phyloP scores from a whole-genome alignment of 2,329 filamentous ascomycete genomes.

The Cryphonectria nitschkei region DNA sequence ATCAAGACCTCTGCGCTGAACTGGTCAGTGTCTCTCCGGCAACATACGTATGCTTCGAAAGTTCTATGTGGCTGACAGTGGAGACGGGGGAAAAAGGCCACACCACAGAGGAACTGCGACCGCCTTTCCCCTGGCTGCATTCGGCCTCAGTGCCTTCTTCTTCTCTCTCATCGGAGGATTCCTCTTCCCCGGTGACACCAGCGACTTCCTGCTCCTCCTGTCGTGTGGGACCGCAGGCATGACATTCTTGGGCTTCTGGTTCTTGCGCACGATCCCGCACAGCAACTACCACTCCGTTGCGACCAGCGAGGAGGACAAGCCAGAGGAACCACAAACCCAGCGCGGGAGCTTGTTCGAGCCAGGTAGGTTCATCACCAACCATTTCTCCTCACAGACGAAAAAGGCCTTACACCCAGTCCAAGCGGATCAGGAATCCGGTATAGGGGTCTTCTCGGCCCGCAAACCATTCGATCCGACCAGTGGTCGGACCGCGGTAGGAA shows the following conservation, averaged over 20 bases:
- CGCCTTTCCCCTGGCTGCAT: constrained; percentile 88
- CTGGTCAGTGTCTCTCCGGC: constrained; percentile 53
- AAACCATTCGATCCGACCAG: constrained; percentile 24
- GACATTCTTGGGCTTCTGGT: constrained; percentile 79
- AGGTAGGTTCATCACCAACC: constrained; percentile 43
- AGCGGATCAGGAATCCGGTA: constrained; percentile 29
- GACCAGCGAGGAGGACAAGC: constrained; percentile 37
- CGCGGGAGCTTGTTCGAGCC: constrained; percentile 48
- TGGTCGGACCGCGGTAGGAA: constrained; percentile 26
- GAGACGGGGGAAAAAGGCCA: constrained; percentile 46
- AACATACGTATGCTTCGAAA: not conserved
- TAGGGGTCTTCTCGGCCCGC: constrained; percentile 11
- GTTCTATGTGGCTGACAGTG: not conserved
- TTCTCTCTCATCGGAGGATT: constrained; percentile 81
- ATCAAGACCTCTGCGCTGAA: constrained; percentile 89
- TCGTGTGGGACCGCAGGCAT: constrained; percentile 78
- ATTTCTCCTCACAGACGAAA: constrained; percentile 38
- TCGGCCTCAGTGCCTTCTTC: constrained; percentile 94
- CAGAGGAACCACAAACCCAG: constrained; percentile 44
- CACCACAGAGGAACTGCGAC: constrained; percentile 90
- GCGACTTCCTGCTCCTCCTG: constrained; percentile 78
- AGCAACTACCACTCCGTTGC: constrained; percentile 61
- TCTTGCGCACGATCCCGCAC: constrained; percentile 74
- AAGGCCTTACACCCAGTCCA: constrained; percentile 35
- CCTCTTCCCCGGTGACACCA: constrained; percentile 81